phyloP scores from a whole-genome alignment of 2,329 filamentous ascomycete genomes.

The Cladosporium sp. region DNA sequence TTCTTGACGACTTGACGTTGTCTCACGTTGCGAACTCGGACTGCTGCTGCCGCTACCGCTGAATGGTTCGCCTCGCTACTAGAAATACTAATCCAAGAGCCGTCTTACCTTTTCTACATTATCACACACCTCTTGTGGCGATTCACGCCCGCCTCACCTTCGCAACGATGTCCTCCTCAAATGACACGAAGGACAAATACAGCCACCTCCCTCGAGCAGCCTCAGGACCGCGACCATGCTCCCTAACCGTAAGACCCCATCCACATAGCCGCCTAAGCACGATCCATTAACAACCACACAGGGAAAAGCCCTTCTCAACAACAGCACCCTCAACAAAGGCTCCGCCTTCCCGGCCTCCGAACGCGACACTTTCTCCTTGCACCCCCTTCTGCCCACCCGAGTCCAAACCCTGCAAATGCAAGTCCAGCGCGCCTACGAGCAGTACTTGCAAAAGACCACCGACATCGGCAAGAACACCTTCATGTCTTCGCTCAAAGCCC shows the following conservation, averaged over 20 bases:
- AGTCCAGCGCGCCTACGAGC: conserved; percentile 73
- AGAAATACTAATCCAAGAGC: not conserved
- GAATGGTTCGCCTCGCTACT: not conserved
- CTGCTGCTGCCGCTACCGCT: not conserved
- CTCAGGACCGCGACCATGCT: not conserved
- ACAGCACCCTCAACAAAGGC: conserved; percentile 77
- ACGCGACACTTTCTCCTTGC: conserved; percentile 66
- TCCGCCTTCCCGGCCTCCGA: conserved; percentile 73
- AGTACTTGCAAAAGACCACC: conserved; percentile 65
- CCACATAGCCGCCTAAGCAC: too few species aligned
- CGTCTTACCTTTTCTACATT: not conserved
- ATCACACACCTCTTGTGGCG: not conserved
- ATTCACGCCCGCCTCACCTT: not conserved
- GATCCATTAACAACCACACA: not conserved
- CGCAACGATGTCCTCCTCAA: not conserved
- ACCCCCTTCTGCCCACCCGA: conserved; percentile 70
- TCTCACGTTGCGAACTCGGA: too few species aligned
- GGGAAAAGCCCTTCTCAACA: conserved; percentile 58
- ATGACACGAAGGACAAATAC: not conserved
- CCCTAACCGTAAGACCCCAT: not conserved
- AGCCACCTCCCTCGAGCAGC: conserved; percentile 2
- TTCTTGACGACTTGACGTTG: not conserved
- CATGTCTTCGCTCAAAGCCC: conserved; percentile 78
- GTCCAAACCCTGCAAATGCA: conserved; percentile 77
- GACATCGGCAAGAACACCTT: conserved; percentile 84